A percentile compares a stretch with the other conserved stretches of the same genome.
phyloP scores from a whole-genome alignment of 495 filamentous ascomycete species.

The Saxophila tyrrhenica region DNA sequence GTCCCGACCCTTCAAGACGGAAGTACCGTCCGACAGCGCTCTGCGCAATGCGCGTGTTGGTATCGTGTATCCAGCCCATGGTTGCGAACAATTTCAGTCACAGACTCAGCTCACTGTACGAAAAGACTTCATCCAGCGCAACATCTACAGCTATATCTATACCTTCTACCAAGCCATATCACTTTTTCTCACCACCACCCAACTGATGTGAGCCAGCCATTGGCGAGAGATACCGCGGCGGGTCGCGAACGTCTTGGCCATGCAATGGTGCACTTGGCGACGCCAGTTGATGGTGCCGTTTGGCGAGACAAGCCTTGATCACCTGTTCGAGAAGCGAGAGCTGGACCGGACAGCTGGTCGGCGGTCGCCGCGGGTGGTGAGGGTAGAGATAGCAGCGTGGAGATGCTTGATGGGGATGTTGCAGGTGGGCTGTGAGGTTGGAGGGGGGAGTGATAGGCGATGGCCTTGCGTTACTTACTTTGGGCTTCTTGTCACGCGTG shows the following conservation, averaged over 20 bases:
- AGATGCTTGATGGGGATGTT: not conserved
- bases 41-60: conserved; percentile 44
- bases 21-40: conserved; percentile 61
- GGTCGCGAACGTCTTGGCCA: not conserved
- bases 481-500: no score
- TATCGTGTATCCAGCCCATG: conserved; percentile 35
- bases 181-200: no score
- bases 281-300: not conserved
- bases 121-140: no score
- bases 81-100: not conserved
- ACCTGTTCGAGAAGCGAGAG: not conserved
- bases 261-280: not conserved
- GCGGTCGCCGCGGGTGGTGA: not conserved
- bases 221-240: not conserved
- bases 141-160: no score
- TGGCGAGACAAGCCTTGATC: not conserved
- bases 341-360: not conserved
- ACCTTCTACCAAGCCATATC: no score
- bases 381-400: not conserved
- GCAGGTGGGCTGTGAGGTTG: no score
- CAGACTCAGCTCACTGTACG: no score
- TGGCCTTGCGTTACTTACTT: no score
- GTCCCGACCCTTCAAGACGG: conserved; percentile 60
- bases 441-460: no score
- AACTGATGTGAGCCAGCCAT: not conserved